Base-by-base conservation (phyloP, 1,139 yeast genomes). In the Kodamaea suecica region DNA sequence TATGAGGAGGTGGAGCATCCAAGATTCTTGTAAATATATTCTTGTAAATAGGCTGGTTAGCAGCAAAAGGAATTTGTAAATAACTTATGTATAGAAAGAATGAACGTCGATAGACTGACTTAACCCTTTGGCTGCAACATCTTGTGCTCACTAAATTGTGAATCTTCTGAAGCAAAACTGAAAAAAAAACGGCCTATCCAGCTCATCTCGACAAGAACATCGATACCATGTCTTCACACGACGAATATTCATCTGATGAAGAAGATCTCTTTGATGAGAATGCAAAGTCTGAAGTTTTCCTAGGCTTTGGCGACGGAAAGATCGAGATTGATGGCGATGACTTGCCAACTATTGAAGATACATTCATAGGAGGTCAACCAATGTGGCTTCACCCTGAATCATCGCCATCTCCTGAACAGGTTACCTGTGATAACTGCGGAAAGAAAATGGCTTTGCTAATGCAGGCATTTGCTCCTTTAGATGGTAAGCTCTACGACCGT, bases 401-500 rank as follows among this genome's bases (percentile, higher is more conserved):
- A 0, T 55, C 61, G 10, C 94, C 95, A 1, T 57, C 69, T 8
- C 61, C 61, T 3, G 70, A 70, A 10, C 54, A 76, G 20, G 49
- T 80, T 3, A 59, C 61, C 13, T 92, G 98, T 63, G 76, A 73
- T 34, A 71, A 70, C 39, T 92, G 98, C 61, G 57, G 63, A 0
- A 57, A 63, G 9, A 62, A 70, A 21, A 68, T 87, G 82, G 78
- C 85, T 6, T 61, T 90, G 33, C 63, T 88, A 26, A 61, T 81
- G 2, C 97, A 92, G 56, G 83, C 92, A 2, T 82, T 73, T 58
- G 83, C 95, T 1, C 94, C 95, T 2, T 57, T 86, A 31, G 85
- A 79, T 19, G 74, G 73, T 25, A 71, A 80, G n/a, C 61, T 74
- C 33, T 86, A 88, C 53, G 97, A 88, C 49, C 72, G 98, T 38